phyloP scores from a whole-genome alignment of 768 basidiomycete species.

The Daedaleopsis sinensis region DNA sequence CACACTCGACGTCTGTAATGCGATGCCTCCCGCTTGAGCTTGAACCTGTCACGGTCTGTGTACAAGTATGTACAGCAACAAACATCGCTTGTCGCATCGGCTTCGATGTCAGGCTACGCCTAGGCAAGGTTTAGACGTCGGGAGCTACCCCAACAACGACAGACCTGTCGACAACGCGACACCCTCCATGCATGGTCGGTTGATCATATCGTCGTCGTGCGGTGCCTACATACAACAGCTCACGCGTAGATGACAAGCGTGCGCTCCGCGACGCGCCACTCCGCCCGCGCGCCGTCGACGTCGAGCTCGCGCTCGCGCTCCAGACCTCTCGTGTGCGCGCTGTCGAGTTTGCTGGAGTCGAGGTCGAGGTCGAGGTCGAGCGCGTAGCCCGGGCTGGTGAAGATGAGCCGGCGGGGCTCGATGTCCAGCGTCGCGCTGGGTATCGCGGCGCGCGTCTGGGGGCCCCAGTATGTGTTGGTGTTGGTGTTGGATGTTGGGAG shows the following conservation, averaged over 20 bases:
- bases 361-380: conserved; percentile 68
- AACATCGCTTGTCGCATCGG: too few species aligned
- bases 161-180: too few species aligned
- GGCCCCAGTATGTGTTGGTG: too few species aligned
- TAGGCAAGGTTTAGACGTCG: too few species aligned
- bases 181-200: too few species aligned
- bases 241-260: conserved; percentile 48
- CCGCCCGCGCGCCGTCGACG: conserved; percentile 63
- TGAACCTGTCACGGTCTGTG: too few species aligned
- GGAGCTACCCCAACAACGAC: too few species aligned
- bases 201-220: background rate
- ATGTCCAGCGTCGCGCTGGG: conserved; percentile 59
- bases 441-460: conserved; percentile 51
- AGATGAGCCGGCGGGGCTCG: conserved; percentile 59
- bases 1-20: too few species aligned
- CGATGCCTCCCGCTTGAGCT: too few species aligned
- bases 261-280: conserved; percentile 65
- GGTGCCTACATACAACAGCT: background rate
- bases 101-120: too few species aligned
- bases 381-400: conserved; percentile 52
- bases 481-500: too few species aligned
- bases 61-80: too few species aligned
- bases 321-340: conserved; percentile 49
- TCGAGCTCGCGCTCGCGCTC: conserved; percentile 63
- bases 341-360: conserved; percentile 57